Evolutionary conservation across 352 stramenopile genomes (phyloP), one percentile per base, ranked within the genome.

Genomic region (Pythium phragmiticola): DNA sequence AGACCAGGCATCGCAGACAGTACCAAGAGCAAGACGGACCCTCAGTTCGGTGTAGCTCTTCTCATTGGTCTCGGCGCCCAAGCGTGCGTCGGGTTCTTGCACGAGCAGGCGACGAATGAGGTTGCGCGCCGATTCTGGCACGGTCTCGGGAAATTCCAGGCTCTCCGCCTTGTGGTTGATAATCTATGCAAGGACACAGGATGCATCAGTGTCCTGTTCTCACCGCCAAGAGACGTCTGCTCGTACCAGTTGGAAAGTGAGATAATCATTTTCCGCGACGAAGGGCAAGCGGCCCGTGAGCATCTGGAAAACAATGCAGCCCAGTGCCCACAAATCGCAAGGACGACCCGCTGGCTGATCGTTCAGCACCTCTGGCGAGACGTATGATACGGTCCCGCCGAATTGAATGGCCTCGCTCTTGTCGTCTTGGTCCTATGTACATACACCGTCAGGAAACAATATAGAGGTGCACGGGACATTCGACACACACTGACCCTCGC

Each of bases 221-320:
- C 17, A n/a, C 13, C 17, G 13, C 39, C 39, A 46, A 46, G 9
- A 19, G 16, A 46, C 39, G 39, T 46, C 16, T 14, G 14, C 39
- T 46, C 64, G 47, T 66, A 92, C 83, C 79, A 89, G 72, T 89
- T 96, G 84, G 65, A 97, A 97, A 47, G 89, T 96, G 48, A 96
- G 74, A 56, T 95, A 97, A 60, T 97, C 90, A 42, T 93, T 96
- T 70, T 94, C 87, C 33, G 78, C 90, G n/a, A 90, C 71, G 56
- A 97, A 97, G 7, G 88, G 88, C 60, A 89, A 76, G n/a, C 74
- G 69, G 2, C 90, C 90, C 36, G 82, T 90, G 37, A 94, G 73
- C 77, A 97, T 90, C 78, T 94, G 80, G 63, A 86, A 98, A 41
- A 97, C 71, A 49, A 98, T 86, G 64, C 90, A 97, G 26, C 91